phyloP scores from a whole-genome alignment of 1,284 basidiomycete species.

The Cryptococcus maquisensis region DNA sequence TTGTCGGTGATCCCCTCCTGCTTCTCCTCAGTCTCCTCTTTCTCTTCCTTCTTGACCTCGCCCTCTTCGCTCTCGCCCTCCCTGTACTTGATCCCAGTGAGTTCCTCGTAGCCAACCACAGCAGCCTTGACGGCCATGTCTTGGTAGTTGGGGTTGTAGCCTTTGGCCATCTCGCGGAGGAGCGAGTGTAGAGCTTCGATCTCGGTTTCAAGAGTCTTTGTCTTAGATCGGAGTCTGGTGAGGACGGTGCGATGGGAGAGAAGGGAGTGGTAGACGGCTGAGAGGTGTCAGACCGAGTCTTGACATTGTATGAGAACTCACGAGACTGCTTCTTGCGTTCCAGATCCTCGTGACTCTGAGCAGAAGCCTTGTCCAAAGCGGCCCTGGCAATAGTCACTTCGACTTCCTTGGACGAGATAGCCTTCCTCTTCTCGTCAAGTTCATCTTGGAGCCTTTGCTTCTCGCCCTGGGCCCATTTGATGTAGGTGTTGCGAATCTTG shows the following conservation, averaged over 20 bases:
- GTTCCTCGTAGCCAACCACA: conserved; percentile 85
- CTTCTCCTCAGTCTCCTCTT: conserved; percentile 40
- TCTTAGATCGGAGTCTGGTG: conserved; percentile 66
- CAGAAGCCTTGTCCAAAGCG: conserved; percentile 35
- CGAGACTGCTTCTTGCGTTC: conserved; percentile 80
- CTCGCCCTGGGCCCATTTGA: conserved; percentile 80
- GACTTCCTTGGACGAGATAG: conserved; percentile 60
- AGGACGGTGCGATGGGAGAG: conserved; percentile 69
- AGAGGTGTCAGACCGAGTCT: background rate
- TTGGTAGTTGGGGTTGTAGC: conserved; percentile 93
- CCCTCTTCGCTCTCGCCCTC: conserved; percentile 55
- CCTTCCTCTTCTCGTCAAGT: conserved; percentile 58
- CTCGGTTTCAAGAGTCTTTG: conserved; percentile 67
- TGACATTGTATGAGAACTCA: conserved; percentile 49
- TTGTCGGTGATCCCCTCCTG: conserved; percentile 48
- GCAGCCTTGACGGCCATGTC: conserved; percentile 98
- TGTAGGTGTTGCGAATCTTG: conserved; percentile 85
- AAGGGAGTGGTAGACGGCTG: conserved; percentile 76
- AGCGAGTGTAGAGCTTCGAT: conserved; percentile 78
- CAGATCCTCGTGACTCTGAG: conserved; percentile 49
- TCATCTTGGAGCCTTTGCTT: conserved; percentile 68
- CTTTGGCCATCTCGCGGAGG: conserved; percentile 70
- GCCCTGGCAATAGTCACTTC: conserved; percentile 44
- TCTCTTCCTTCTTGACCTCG: conserved; percentile 34
- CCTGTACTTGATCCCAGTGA: conserved; percentile 53